phyloP scores from a whole-genome alignment of 1,284 basidiomycete species.

The Cystobasidium sp. region DNA sequence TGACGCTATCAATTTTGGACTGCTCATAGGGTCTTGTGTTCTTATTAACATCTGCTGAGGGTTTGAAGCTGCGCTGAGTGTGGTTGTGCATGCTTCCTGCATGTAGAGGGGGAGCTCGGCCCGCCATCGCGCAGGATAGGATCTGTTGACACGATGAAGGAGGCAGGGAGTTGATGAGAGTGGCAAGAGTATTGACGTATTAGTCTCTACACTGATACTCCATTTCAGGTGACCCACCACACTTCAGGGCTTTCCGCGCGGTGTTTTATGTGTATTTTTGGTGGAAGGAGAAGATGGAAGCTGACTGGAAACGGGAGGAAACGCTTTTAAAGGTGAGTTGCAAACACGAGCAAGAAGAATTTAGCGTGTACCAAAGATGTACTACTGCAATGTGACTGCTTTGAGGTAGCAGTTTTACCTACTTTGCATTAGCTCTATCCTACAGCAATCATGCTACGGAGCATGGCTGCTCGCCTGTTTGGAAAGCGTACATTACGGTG shows the following conservation, averaged over 20 bases:
- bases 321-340: neutral
- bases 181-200: no score
- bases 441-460: neutral
- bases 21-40: neutral
- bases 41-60: neutral
- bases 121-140: slow-evolving; percentile 8
- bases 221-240: no score
- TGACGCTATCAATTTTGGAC: neutral
- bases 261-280: neutral
- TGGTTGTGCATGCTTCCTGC: neutral
- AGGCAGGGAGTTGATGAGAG: neutral
- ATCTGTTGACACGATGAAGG: neutral
- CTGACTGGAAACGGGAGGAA: neutral
- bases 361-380: no score
- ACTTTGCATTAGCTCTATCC: neutral
- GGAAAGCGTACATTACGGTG: slow-evolving; percentile 2
- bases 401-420: neutral
- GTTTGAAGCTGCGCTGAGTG: neutral
- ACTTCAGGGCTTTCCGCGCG: no score
- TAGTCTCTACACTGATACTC: no score
- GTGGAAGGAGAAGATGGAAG: neutral
- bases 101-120: neutral
- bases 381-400: no score
- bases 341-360: neutral
- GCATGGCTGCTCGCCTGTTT: no score